Evolutionary conservation across 345 rosid species (phyloP), one percentile per base, ranked within the genome.

Genomic region (Theobroma cacao): DNA sequence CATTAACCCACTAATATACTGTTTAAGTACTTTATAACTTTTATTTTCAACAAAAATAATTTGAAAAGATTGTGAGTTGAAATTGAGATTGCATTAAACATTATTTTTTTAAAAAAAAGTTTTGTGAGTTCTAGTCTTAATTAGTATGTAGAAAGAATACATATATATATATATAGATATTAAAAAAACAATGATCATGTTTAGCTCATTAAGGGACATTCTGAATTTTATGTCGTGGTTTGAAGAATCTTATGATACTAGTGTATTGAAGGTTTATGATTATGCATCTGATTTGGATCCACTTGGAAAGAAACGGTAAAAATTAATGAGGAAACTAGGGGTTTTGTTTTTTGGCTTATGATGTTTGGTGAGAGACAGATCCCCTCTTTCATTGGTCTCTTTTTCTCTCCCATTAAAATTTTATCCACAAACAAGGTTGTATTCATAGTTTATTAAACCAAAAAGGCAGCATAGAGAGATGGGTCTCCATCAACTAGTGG

Each of bases 401-500:
- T 69, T 47, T 69, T 43, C n/a, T 7, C 45, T 47, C 58, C 70
- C 26, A 70, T 70, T 28, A 26, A 47, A 20, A 17, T 69, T 47
- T 70, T 28, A 70, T 28, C 41, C 41, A 70, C 40, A 70, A 69
- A 20, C 9, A 40, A 47, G 59, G 58, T 28, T 70, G 17, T 70
- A 65, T 65, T 18, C 70, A 20, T 64, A 20, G 8, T 43, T 68
- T 68, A 43, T 69, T 43, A 24, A n/a, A 45, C 31, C 56, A 33
- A 13, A 26, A 72, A 73, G 72, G 72, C 58, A 52, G 9, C 7
- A 30, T 2, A 36, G 59, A 36, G 59, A 52, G 84, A 81, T 61
- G 79, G 85, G 88, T 85, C 87, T 77, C 75, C 81, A 86, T 88
- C 90, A 82, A 56, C 41, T 53, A 80, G 86, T 87, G 85, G 84